Percentiles rank a stretch among this genome's conserved stretches.
phyloP scores from a whole-genome alignment of 768 basidiomycete genomes.

The Naganishia vaughanmartiniae region DNA sequence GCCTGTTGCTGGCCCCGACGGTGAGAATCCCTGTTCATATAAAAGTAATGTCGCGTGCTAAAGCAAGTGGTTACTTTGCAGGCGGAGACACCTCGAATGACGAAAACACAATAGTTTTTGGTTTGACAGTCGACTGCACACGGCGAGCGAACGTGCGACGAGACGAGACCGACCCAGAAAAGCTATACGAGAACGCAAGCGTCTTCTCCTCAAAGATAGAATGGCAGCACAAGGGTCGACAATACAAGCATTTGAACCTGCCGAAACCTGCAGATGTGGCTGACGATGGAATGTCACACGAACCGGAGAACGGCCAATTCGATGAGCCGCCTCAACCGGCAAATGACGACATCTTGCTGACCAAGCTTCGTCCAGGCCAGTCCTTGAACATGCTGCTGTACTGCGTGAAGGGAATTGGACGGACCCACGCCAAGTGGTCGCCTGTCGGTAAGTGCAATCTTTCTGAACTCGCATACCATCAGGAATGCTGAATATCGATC shows the following conservation, averaged over 20 bases:
- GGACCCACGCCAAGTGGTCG: conserved; percentile 93
- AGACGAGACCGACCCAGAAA: conserved; percentile 60
- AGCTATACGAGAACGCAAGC: conserved; percentile 67
- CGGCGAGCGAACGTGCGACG: conserved; percentile 59
- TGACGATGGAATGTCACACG: conserved; percentile 14
- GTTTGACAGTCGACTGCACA: conserved; percentile 66
- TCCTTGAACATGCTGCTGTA: conserved; percentile 78
- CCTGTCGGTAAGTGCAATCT: conserved; percentile 70
- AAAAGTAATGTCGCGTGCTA: conserved; percentile 32
- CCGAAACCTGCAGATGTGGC: conserved; percentile 38
- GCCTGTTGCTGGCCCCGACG: conserved; percentile 37
- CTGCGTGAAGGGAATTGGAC: conserved; percentile 86
- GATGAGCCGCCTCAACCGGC: conserved; percentile 63
- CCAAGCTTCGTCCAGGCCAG: conserved; percentile 89
- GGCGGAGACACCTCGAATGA: conserved; percentile 71
- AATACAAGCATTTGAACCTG: conserved; percentile 59
- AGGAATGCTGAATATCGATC: not conserved
- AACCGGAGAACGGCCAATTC: conserved; percentile 35
- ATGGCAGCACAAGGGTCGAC: conserved; percentile 82
- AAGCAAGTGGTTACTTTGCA: conserved; percentile 29
- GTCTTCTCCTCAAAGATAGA: conserved; percentile 54
- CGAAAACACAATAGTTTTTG: conserved; percentile 86
- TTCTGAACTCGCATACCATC: not conserved
- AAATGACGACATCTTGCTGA: conserved; percentile 78
- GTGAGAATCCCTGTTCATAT: not conserved